phyloP scores from a whole-genome alignment of 129 eudicot genomes.

The Artemisia argyi region DNA sequence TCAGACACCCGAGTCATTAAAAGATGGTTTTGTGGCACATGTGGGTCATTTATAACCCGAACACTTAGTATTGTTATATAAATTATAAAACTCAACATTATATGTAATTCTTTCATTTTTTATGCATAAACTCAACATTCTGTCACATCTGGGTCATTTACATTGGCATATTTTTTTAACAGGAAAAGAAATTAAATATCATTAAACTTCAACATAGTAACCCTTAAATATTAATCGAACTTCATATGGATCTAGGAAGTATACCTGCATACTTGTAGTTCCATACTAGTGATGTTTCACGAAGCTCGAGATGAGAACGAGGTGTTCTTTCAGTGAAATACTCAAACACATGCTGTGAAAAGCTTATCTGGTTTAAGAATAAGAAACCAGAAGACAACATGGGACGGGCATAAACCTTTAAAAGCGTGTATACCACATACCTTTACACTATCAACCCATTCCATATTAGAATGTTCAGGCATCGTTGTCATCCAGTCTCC shows the following conservation, averaged over 20 bases:
- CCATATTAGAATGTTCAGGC: conserved; percentile 95
- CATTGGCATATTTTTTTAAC: too few species aligned
- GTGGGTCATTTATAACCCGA: too few species aligned
- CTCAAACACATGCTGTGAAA: conserved; percentile 86
- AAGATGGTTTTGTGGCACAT: too few species aligned
- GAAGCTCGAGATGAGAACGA: conserved; percentile 79
- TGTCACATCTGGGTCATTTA: too few species aligned
- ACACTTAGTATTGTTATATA: too few species aligned
- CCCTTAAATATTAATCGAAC: too few species aligned
- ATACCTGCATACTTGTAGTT: conserved; percentile 96
- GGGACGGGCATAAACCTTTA: neutral
- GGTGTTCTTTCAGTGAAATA: conserved; percentile 93
- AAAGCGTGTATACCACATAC: conserved; percentile 31
- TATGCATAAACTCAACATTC: too few species aligned
- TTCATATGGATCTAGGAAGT: neutral
- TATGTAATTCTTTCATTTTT: too few species aligned
- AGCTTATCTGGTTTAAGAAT: conserved; percentile 1
- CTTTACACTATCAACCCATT: conserved; percentile 89
- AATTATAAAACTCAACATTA: too few species aligned
- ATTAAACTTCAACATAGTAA: too few species aligned
- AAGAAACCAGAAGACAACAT: conserved; percentile 3
- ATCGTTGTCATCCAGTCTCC: conserved; percentile 93
- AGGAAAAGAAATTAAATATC: too few species aligned
- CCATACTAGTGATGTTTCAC: conserved; percentile 95
- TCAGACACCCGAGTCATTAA: too few species aligned